A percentile compares a stretch with the other conserved stretches of the same genome.
Conservation (phyloP, 129 eudicot genomes). For the Flaveria brownii region DNA sequence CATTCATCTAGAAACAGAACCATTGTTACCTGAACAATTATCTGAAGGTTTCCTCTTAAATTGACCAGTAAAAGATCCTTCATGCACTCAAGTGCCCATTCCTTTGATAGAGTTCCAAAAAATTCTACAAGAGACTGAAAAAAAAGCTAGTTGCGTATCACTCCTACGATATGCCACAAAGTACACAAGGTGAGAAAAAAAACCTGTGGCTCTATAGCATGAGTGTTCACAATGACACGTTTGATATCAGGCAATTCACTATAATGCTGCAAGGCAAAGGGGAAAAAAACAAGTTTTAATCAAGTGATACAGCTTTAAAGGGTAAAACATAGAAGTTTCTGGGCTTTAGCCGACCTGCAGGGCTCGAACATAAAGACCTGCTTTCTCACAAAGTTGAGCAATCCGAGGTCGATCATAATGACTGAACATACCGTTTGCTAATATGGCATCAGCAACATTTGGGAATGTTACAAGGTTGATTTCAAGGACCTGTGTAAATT, state of each 20-base stretch:
- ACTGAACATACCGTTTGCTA: conserved; percentile 97
- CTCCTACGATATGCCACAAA: neutral
- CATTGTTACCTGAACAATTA: conserved; percentile 84
- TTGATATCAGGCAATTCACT: conserved; percentile 90
- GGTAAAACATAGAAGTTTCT: neutral
- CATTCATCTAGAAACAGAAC: neutral
- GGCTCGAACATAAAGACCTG: conserved; percentile 95
- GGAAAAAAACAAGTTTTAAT: neutral
- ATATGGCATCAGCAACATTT: conserved; percentile 98
- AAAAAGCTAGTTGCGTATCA: conserved; percentile 26
- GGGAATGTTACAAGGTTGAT: conserved; percentile 98
- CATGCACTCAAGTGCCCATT: conserved; percentile 99
- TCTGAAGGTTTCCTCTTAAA: conserved; percentile 98
- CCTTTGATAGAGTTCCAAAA: conserved; percentile 91
- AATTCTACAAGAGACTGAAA: conserved; percentile 94
- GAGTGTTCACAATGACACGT: conserved; percentile 98
- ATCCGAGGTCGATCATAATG: conserved; percentile 97
- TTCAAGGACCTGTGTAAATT: conserved; percentile 73
- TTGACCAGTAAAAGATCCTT: conserved; percentile 95
- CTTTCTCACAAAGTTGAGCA: conserved; percentile 99
- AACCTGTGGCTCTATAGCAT: conserved; percentile 99
- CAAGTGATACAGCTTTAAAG: conserved; percentile 11
- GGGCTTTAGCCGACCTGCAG: conserved; percentile 63
- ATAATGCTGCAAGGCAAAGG: conserved; percentile 64
- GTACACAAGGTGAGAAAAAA: conserved; percentile 2